phyloP scores from a whole-genome alignment of 176 grass and related monocot species.

The Ananas comosus region DNA sequence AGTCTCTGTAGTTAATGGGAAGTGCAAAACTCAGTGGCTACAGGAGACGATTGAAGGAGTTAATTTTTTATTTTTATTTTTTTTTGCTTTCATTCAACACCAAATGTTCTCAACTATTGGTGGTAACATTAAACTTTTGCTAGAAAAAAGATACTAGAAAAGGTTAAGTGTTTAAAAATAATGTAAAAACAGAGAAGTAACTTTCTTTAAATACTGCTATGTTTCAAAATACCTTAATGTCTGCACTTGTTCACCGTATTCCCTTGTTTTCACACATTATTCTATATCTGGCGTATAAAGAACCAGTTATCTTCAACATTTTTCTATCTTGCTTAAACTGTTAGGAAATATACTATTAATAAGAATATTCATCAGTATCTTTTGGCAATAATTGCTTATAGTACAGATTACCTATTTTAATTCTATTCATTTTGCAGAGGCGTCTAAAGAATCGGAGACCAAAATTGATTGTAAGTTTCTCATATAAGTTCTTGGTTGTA shows the following conservation, averaged over 20 bases:
- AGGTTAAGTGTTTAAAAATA: no score
- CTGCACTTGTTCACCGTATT: no score
- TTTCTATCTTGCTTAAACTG: not conserved
- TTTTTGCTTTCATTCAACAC: not conserved
- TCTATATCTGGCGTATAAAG: no score
- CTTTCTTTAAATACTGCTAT: no score
- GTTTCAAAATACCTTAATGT: no score
- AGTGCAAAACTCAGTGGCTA: not conserved
- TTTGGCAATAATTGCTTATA: not conserved
- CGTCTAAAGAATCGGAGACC: constrained; percentile 71
- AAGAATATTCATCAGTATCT: constrained; percentile 9
- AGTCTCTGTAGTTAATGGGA: not conserved
- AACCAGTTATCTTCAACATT: not conserved
- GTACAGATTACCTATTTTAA: constrained; percentile 16
- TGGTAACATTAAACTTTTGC: no score
- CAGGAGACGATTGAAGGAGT: not conserved
- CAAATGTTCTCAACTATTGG: not conserved
- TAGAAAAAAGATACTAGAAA: no score
- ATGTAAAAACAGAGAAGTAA: no score
- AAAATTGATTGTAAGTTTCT: constrained; percentile 73
- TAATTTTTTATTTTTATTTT: not conserved
- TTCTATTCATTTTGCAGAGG: constrained; percentile 47
- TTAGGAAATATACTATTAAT: not conserved
- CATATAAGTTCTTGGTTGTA: constrained; percentile 3
- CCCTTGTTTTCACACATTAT: no score